A percentile compares a stretch with the other conserved stretches of the same genome.
Conservation (phyloP, 208 protist genomes). For the Leishmania braziliensis region DNA sequence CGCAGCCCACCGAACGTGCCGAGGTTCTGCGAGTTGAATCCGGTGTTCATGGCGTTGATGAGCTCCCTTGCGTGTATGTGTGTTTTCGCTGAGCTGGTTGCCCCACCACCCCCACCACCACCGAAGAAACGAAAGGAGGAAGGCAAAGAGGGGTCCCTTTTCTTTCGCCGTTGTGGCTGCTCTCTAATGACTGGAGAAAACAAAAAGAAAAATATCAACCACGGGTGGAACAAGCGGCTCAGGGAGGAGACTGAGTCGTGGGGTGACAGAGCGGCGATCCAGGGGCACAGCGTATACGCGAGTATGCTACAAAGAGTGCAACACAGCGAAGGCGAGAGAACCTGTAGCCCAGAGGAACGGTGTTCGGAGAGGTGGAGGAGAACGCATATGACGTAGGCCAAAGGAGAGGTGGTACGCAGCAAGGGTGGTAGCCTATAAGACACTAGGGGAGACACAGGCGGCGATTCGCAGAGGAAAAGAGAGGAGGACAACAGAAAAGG, state of each 20-base stretch:
- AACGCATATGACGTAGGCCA: neutral
- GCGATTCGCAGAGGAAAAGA: neutral
- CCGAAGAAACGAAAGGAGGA: neutral
- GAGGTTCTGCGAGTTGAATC: constrained; percentile 11
- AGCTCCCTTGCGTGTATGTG: neutral
- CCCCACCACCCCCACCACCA: neutral
- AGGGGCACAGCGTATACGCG: neutral
- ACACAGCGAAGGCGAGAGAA: neutral
- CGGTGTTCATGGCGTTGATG: constrained; percentile 21
- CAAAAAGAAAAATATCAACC: neutral
- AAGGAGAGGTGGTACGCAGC: neutral
- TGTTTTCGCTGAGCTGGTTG: neutral
- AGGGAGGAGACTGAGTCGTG: neutral
- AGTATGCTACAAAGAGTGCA: neutral
- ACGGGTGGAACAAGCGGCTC: neutral
- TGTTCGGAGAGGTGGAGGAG: neutral
- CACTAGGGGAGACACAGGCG: neutral
- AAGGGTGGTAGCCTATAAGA: neutral
- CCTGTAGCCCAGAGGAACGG: neutral
- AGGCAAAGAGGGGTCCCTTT: neutral
- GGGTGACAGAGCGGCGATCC: neutral
- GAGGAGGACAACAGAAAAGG: neutral
- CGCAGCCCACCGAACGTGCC: constrained; percentile 51
- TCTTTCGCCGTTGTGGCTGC: too few species aligned
- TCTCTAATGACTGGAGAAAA: neutral